Base-by-base conservation (phyloP, 441 rosid species). In the Cnidoscolus chayamansa region DNA sequence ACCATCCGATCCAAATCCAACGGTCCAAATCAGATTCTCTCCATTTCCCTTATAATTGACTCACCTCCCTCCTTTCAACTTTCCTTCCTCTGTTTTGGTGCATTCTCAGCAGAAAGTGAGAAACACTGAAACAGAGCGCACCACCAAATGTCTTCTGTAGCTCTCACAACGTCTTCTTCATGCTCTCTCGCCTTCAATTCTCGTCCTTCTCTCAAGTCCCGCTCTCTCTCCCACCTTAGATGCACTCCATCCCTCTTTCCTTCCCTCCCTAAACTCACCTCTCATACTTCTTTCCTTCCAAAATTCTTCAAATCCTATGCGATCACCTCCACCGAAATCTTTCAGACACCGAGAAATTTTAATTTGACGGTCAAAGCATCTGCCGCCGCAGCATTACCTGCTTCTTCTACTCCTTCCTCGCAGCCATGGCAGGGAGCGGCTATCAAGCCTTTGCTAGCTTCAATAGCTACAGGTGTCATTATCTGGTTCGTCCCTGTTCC, bases 401-500 rank as follows among this genome's bases (percentile, higher is more conserved):
- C 67, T 84, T 35, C 83, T 0, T 74, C 87, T 0, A 59, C 81
- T 0, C 79, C 84, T 4, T 81, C 88, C 0, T 68, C 79, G 31
- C 84, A 65, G 71, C 91, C 97, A 74, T 86, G 95, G 98, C 90
- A 90, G 11, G 98, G 97, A 32, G 99, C 99, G 0, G 88, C 98
- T 15, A 74, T 95, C 35, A 86, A 86, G 82, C 97, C 99, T 0
- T 80, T 95, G 15, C 6, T 93, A 32, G 98, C 99, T 1, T 90
- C 97, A 17, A 83, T 95, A 59, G 96, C 98, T 8, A 91, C 96
- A 1, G 97, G 99, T 16, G 81, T 93, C 65, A 87, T 92, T 72
- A 74, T 95, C 32, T 95, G 98, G 99, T 91, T 89, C 71, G 78
- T 87, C 10, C 99, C 99, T 0, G 94, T 90, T 0, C 98, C 99